Evolutionary conservation across 2,329 filamentous ascomycete genomes (phyloP).

Genomic region (Colletotrichum karsti): DNA sequence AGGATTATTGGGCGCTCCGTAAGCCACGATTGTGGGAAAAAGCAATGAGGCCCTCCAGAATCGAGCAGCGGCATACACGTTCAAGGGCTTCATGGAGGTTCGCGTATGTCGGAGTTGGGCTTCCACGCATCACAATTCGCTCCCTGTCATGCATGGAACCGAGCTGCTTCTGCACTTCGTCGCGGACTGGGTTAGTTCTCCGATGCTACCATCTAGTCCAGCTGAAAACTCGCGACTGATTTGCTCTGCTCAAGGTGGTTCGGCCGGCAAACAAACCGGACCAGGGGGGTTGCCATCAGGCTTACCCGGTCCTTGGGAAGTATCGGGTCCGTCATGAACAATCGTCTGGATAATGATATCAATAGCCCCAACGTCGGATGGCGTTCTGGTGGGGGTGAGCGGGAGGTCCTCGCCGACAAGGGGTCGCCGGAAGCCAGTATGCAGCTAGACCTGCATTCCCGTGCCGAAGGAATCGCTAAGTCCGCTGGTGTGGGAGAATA

Average conservation of each 20-base stretch:
- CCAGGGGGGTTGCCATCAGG: background rate
- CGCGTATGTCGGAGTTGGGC: background rate
- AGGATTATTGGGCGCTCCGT: background rate
- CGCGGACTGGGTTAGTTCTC: background rate
- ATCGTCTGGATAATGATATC: background rate
- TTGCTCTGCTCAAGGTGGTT: no score
- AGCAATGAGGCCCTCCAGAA: background rate
- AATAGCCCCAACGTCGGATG: background rate
- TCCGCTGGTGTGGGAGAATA: background rate
- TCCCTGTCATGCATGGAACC: background rate
- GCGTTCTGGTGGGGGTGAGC: background rate
- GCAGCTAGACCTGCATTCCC: conserved; percentile 1
- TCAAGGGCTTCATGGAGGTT: background rate
- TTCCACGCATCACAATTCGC: background rate
- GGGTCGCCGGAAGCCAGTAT: background rate
- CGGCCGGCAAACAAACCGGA: background rate
- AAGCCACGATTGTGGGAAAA: background rate
- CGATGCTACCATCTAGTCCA: background rate
- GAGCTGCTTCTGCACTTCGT: background rate
- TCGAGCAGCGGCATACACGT: background rate
- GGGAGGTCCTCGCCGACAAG: background rate
- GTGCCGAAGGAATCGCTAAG: background rate
- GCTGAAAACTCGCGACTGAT: background rate
- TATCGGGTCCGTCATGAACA: background rate
- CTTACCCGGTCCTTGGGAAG: background rate